A percentile compares a stretch with the other conserved stretches of the same genome.
Evolutionary conservation across 208 protist species (phyloP).

Genomic region (Trypanosoma vivax): DNA sequence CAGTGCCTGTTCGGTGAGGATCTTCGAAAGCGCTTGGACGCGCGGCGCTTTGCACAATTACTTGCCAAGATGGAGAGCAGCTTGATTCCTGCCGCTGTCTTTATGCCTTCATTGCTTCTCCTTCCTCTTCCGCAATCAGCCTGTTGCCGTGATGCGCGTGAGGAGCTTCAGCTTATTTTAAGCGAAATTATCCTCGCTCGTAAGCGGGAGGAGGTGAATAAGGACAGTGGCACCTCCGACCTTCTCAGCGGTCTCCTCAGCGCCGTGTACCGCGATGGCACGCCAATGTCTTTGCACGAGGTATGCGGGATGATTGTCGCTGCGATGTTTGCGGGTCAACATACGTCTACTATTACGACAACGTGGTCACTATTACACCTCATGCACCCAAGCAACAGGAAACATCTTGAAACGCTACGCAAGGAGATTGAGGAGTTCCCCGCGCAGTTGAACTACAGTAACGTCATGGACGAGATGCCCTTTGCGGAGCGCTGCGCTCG

Average conservation of each 20-base stretch:
- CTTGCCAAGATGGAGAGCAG: constrained; percentile 80
- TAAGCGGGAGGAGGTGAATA: constrained; percentile 72
- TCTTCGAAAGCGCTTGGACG: constrained; percentile 75
- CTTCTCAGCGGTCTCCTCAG: constrained; percentile 80
- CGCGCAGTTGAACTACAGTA: constrained; percentile 79
- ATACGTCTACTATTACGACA: constrained; percentile 88
- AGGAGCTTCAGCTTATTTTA: constrained; percentile 80
- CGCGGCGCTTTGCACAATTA: constrained; percentile 71
- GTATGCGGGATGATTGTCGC: constrained; percentile 90
- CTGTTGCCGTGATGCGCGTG: constrained; percentile 71
- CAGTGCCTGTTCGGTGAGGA: constrained; percentile 90
- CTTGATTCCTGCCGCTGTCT: constrained; percentile 76
- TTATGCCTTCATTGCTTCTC: constrained; percentile 71
- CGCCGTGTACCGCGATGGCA: constrained; percentile 83
- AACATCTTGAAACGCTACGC: constrained; percentile 46
- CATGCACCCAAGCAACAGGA: constrained; percentile 60
- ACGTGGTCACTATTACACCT: constrained; percentile 88
- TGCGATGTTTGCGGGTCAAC: constrained; percentile 91
- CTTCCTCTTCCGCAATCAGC: constrained; percentile 77
- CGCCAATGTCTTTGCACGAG: constrained; percentile 81
- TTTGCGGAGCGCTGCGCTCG: constrained; percentile 75
- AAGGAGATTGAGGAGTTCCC: constrained; percentile 78
- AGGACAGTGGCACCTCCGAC: constrained; percentile 72
- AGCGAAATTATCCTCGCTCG: constrained; percentile 81
- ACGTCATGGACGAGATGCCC: constrained; percentile 88